Evolutionary conservation across 2,329 filamentous ascomycete species (phyloP).

Genomic region (Fusarium coffeatum): DNA sequence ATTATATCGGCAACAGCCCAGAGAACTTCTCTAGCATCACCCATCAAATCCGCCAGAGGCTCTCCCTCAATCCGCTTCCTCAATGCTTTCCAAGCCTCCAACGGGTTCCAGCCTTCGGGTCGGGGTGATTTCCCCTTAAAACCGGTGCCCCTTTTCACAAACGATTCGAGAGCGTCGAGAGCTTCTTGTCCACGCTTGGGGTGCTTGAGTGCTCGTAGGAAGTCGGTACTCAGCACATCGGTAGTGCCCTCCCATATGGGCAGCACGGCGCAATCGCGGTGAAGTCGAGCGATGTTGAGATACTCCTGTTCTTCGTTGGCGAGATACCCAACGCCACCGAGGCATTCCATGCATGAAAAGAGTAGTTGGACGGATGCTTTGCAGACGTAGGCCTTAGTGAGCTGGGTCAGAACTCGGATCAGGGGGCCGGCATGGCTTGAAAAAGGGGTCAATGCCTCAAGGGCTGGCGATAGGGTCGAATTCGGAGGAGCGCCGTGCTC

Average conservation of each 20-base stretch:
- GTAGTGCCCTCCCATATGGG: slow-evolving; percentile 81
- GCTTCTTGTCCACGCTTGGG: slow-evolving; percentile 52
- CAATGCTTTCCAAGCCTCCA: slow-evolving; percentile 55
- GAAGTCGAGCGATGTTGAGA: slow-evolving; percentile 74
- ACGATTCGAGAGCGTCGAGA: slow-evolving; percentile 57
- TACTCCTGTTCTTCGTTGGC: slow-evolving; percentile 71
- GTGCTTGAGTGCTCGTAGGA: slow-evolving; percentile 61
- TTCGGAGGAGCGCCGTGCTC: slow-evolving; percentile 55
- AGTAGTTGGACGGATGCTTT: slow-evolving; percentile 62
- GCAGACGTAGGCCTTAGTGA: slow-evolving; percentile 70
- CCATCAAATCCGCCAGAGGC: slow-evolving; percentile 55
- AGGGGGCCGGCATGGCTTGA: slow-evolving; percentile 55
- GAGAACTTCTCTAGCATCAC: slow-evolving; percentile 59
- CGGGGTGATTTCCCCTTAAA: slow-evolving; percentile 44
- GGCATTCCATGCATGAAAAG: slow-evolving; percentile 69
- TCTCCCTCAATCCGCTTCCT: slow-evolving; percentile 52
- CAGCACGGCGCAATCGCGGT: slow-evolving; percentile 72
- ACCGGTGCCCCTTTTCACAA: slow-evolving; percentile 48
- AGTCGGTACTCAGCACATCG: slow-evolving; percentile 71
- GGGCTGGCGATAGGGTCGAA: slow-evolving; percentile 28
- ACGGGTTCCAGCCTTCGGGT: slow-evolving; percentile 47
- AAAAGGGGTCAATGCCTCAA: slow-evolving; percentile 50
- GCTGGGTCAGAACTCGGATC: slow-evolving; percentile 68
- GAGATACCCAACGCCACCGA: slow-evolving; percentile 75
- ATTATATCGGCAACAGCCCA: slow-evolving; percentile 59